Conservation (phyloP, 2,329 filamentous ascomycete genomes). For the Akanthomyces muscarius region DNA sequence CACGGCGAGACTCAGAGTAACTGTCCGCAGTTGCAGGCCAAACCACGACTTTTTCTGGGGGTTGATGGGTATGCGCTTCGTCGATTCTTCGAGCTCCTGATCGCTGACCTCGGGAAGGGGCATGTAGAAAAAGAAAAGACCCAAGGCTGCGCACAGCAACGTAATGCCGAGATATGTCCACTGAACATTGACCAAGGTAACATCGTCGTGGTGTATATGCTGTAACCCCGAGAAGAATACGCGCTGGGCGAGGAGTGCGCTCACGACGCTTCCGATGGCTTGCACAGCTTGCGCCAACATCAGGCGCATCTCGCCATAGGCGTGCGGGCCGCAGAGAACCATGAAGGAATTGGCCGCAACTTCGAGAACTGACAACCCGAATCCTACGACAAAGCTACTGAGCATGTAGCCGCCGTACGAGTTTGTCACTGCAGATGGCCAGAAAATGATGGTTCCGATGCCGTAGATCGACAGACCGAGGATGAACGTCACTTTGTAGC, state of each 20-base stretch:
- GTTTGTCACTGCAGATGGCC: constrained; percentile 70
- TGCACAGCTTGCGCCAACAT: constrained; percentile 74
- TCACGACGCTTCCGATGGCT: constrained; percentile 69
- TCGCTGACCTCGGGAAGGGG: constrained; percentile 60
- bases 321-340: constrained; percentile 66
- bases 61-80: constrained; percentile 46
- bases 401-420: constrained; percentile 77
- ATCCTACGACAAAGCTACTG: constrained; percentile 69
- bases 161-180: constrained; percentile 84
- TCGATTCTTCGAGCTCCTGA: constrained; percentile 47
- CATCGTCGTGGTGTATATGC: constrained; percentile 30
- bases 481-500: constrained; percentile 79
- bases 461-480: constrained; percentile 71
- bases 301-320: constrained; percentile 70
- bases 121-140: constrained; percentile 65
- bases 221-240: constrained; percentile 66
- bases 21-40: constrained; percentile 51
- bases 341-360: constrained; percentile 76
- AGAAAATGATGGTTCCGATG: constrained; percentile 77
- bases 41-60: constrained; percentile 42
- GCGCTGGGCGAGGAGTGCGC: constrained; percentile 66
- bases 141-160: constrained; percentile 66
- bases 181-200: constrained; percentile 68
- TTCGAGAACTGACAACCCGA: constrained; percentile 72
- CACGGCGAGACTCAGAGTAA: constrained; percentile 64